A percentile compares a stretch with the other conserved stretches of the same genome.
These are phyloP conservation scores for Zygosaccharomyces kombuchaensis DNA, from an alignment of 805 yeast genomes.

Conservation along the genomic window DNA sequence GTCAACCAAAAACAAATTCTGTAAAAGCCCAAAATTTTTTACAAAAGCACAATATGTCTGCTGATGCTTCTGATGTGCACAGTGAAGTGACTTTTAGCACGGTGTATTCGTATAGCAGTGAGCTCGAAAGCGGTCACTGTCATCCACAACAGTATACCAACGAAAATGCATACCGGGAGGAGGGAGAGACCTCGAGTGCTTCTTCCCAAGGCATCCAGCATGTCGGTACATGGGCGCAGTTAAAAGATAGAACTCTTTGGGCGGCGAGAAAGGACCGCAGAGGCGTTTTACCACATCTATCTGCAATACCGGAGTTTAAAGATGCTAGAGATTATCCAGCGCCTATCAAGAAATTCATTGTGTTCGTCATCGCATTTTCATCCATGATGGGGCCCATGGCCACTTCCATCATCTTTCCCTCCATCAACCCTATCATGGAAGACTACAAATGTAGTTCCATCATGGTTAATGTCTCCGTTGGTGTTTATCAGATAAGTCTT, in stretches of 20 bases:
- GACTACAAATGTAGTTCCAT: constrained; percentile 54
- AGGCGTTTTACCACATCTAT: constrained; percentile 51
- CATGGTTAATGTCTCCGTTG: constrained; percentile 72
- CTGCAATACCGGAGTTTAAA: constrained; percentile 61
- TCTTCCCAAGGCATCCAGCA: not conserved
- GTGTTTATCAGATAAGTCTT: constrained; percentile 65
- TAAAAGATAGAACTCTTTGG: constrained; percentile 17
- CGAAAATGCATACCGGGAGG: not conserved
- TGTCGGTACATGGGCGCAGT: not conserved
- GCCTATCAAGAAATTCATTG: constrained; percentile 48
- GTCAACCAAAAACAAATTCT: not conserved
- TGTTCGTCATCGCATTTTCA: constrained; percentile 64
- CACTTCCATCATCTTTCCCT: constrained; percentile 77
- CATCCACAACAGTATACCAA: not conserved
- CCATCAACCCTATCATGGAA: constrained; percentile 53
- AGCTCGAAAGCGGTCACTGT: not conserved
- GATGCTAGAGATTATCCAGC: constrained; percentile 65
- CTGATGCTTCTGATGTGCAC: not conserved
- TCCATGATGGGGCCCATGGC: constrained; percentile 88
- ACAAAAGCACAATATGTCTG: not conserved
- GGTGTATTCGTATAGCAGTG: not conserved
- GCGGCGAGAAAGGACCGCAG: constrained; percentile 42
- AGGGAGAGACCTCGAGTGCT: constrained; percentile 3
- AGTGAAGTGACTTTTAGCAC: not conserved
- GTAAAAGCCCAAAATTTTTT: not conserved